Evolutionary conservation across 352 stramenopile genomes (phyloP).

Genomic region (Phytophthora palmivora): DNA sequence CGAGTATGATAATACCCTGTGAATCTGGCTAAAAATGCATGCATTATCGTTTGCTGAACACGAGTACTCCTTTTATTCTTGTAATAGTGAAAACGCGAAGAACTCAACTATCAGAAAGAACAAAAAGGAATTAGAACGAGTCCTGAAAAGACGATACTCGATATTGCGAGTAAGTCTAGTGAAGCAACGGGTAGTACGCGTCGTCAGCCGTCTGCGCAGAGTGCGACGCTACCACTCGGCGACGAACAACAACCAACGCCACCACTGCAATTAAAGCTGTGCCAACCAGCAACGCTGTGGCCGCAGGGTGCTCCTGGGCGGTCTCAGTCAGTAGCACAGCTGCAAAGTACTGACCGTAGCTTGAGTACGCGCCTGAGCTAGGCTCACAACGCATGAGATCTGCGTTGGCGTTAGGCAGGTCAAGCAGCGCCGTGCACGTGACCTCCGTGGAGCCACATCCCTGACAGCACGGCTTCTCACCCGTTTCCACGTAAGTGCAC

Average conservation of each 20-base stretch:
- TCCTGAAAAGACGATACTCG: neutral
- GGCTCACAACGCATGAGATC: conserved; percentile 71
- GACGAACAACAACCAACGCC: conserved; percentile 60
- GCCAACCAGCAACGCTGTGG: conserved; percentile 40
- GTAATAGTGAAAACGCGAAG: neutral
- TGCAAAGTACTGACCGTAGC: conserved; percentile 24
- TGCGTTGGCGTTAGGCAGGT: conserved; percentile 41
- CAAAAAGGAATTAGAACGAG: neutral
- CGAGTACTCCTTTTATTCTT: neutral
- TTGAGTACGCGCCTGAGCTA: conserved; percentile 21
- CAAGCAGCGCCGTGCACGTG: conserved; percentile 51
- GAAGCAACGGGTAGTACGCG: conserved; percentile 61
- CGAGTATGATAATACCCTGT: no score
- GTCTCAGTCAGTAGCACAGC: conserved; percentile 35
- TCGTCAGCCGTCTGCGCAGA: conserved; percentile 42
- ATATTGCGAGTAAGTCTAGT: neutral
- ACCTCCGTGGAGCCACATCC: conserved; percentile 38
- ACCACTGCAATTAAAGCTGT: conserved; percentile 58
- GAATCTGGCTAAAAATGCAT: no score
- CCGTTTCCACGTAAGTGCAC: conserved; percentile 37
- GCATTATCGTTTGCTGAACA: neutral
- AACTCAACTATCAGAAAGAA: neutral
- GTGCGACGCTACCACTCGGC: conserved; percentile 17
- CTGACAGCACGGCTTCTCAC: conserved; percentile 54
- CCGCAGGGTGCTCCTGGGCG: conserved; percentile 36